Base-by-base conservation (phyloP, 805 yeast genomes). In the Saccharomycopsis oosterbeekiorum region DNA sequence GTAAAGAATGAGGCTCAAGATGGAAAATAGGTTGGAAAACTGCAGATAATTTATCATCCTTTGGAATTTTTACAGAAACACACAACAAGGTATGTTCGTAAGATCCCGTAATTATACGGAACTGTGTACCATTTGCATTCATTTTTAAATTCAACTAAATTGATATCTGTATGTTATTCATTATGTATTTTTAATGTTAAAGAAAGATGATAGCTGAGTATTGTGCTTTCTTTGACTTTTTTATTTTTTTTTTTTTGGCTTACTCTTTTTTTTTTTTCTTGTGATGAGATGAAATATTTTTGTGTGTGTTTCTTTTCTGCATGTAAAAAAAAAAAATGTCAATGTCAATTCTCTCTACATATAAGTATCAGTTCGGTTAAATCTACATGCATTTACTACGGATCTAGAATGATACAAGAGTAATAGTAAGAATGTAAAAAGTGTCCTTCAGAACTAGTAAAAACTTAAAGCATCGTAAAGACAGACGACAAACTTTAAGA, bases 1-100 rank as follows among this genome's bases (percentile, higher is more conserved):
- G 88, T 58, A 90, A 79, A 0, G 97, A 78, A 73, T 94, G 99
- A 1, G 99, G 96, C 68, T 93, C 90, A 74, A 94, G 93, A 72
- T 94, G 97, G 77, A 94, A 94, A 53, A 94, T 85, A 1, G 98
- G 97, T 55, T 90, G 91, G 75, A 94, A 94, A 10, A 89, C 78
- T 0, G 91, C 85, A 9, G 80, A 76, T 59, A 73, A 74, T 21
- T 40, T 10, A 19, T 60, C 12, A 21, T 66, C 72, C n/a, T 69
- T 64, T 1, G 84, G 80, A 29, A 89, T 68, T n/a, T 85, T 80
- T 54, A 89, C 75, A 1, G 97, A 89, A 15, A 91, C 78, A 76
- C 97, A 91, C 50, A 92, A 75, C 56, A 94, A 74, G 65, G 91
- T 89, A 74, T 94, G 99, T 74, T 94, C 99, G 69, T 94, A 94